Percentiles rank a stretch among this genome's conserved stretches.
phyloP scores from a whole-genome alignment of 2,329 filamentous ascomycete species.

The Lecanicillium sp. region DNA sequence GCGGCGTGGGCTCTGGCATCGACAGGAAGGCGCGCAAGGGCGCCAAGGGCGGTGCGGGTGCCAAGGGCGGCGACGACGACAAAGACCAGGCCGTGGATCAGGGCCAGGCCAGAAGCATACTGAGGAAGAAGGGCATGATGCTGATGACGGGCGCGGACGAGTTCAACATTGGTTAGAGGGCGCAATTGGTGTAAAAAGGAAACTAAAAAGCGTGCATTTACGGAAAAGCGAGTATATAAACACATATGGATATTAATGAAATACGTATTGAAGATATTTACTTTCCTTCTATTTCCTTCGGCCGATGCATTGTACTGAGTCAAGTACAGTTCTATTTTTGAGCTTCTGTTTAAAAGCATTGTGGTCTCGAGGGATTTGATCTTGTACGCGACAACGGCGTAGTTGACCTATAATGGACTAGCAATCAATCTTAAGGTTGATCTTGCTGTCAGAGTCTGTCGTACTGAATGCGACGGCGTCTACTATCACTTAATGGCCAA shows the following conservation, averaged over 20 bases:
- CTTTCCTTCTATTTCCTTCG: no score
- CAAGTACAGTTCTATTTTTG: no score
- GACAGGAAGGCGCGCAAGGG: constrained; percentile 34
- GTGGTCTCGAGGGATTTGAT: no score
- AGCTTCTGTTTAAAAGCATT: no score
- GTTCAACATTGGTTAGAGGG: constrained; percentile 58
- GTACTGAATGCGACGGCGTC: no score
- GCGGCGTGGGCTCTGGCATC: constrained; percentile 64
- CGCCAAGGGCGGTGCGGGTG: not conserved
- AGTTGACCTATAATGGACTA: no score
- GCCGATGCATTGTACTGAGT: no score
- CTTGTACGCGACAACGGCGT: no score
- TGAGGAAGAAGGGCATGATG: constrained; percentile 58
- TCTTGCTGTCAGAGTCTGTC: no score
- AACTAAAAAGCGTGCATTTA: constrained; percentile 14
- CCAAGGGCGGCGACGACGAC: constrained; percentile 25
- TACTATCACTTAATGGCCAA: no score
- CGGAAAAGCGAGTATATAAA: constrained; percentile 1
- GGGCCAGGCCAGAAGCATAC: constrained; percentile 35
- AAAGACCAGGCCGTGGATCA: constrained; percentile 31
- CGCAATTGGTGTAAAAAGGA: no score
- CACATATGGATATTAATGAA: not conserved
- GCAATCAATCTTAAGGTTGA: no score
- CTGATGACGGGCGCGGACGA: constrained; percentile 58
- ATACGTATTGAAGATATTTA: not conserved